Conservation (phyloP, 768 basidiomycete species). For the Hygrocybe punicea region DNA sequence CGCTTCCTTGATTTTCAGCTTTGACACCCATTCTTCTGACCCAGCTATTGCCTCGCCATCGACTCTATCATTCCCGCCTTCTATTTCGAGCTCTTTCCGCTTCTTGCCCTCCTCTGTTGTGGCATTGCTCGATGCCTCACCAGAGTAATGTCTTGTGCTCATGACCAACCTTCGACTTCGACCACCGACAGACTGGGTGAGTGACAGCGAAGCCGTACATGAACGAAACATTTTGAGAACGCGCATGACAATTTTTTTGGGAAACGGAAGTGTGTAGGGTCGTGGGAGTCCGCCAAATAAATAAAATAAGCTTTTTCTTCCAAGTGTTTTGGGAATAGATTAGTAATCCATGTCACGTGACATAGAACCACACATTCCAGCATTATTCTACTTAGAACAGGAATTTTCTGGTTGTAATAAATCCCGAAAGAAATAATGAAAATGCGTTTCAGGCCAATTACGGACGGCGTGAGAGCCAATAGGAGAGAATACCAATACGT, state of each 20-base stretch:
- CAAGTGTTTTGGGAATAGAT: no score
- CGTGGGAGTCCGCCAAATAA: constrained; percentile 1
- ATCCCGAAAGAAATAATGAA: no score
- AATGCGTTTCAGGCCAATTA: no score
- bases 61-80: constrained; percentile 28
- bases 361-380: no score
- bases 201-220: constrained; percentile 55
- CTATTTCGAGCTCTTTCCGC: constrained; percentile 6
- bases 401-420: no score
- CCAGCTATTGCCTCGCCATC: constrained; percentile 28
- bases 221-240: constrained; percentile 54
- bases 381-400: no score
- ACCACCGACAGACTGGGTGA: constrained; percentile 38
- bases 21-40: constrained; percentile 37
- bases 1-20: constrained; percentile 76
- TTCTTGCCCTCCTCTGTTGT: constrained; percentile 27
- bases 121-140: constrained; percentile 35
- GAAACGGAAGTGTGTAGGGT: neutral
- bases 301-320: no score
- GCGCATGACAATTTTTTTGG: constrained; percentile 26
- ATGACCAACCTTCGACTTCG: constrained; percentile 26
- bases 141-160: constrained; percentile 56
- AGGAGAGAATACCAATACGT: no score
- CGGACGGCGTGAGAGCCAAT: no score
- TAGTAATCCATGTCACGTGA: no score